Base-by-base conservation (phyloP, 2,329 filamentous ascomycete species). In the Trichothecium roseum region DNA sequence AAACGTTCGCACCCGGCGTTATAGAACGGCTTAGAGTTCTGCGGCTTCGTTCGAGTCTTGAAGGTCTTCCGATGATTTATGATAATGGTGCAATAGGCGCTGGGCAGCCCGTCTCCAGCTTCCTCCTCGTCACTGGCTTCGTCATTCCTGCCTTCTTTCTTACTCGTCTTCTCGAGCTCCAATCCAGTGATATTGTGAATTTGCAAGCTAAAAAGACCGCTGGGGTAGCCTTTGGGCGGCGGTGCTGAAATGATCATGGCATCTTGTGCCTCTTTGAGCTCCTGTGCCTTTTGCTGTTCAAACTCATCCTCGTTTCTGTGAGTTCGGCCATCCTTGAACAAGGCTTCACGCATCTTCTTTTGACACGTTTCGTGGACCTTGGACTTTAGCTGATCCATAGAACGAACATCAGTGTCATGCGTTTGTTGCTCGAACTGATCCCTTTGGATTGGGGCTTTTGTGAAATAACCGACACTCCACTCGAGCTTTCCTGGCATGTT, bases 11-110 rank as follows among this genome's bases (percentile, higher is more conserved):
- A 83, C 5, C 78, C 78, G 3, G 82, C 81, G 43, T 86, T 86
- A 64, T 82, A 86, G 54, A 85, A 86, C 0, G 82, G 82, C 46
- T 84, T 84, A 0, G 76, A 69, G 42, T 84, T 85, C 58, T 84
- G 84, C 1, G 82, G 81, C 55, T 87, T 86, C 1, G 81, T 84
- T 13, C 82, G 64, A 2, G 81, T 84, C 46, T 71, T 77, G 59
- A 79, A 87, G 10, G 69, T 62, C 51, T 72, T 84, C 43, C 71
- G 69, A 49, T 86, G 80, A 49, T 86, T 84, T 44, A 86, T 56
- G 30, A 85, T 81, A 45, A 86, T 72, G 22, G 69, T 83, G 52
- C 79, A 84, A 51, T 84, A 87, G 18, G 76, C 67, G 32, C 78
- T 81, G 0, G 81, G 82, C 28, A 84, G 59, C 30, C 76, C 70